Conservation (phyloP, 148 eudicot species). For the Spergularia bocconei region DNA sequence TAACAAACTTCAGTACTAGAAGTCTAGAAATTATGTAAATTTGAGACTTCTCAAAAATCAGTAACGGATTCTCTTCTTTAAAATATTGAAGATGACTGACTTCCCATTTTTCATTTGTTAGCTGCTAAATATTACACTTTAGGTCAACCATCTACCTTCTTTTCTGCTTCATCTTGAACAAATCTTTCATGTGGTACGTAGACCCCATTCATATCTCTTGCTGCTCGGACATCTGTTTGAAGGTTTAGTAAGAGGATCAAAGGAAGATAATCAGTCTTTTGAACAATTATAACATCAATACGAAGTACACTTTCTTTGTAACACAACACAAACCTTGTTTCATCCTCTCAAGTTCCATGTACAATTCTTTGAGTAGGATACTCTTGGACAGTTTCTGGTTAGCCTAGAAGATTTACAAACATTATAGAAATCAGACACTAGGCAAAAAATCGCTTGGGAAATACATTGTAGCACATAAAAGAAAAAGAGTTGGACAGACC, state of each 20-base stretch:
- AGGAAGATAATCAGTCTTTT: background rate
- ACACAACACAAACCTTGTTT: slow-evolving; percentile 58
- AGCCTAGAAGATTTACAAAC: slow-evolving; percentile 43
- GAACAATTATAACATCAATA: background rate
- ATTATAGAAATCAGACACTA: background rate
- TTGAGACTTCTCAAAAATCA: background rate
- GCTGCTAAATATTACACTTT: background rate
- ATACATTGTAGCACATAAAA: background rate
- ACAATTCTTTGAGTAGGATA: slow-evolving; percentile 72
- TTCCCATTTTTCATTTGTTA: background rate
- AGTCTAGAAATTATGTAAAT: no score
- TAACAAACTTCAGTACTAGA: no score
- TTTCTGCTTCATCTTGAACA: slow-evolving; percentile 82
- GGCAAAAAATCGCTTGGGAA: background rate
- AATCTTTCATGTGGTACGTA: slow-evolving; percentile 72
- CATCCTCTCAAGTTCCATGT: slow-evolving; percentile 78
- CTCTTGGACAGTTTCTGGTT: slow-evolving; percentile 76
- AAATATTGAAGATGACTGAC: background rate
- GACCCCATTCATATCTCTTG: slow-evolving; percentile 89
- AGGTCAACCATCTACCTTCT: slow-evolving; percentile 45
- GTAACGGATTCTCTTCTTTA: background rate
- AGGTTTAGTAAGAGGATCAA: background rate
- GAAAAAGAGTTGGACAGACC: slow-evolving; percentile 33
- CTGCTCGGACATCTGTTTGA: slow-evolving; percentile 73
- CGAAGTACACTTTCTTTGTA: background rate